Base-by-base conservation (phyloP, 2,329 filamentous ascomycete species). In the Fulvia fulva region DNA sequence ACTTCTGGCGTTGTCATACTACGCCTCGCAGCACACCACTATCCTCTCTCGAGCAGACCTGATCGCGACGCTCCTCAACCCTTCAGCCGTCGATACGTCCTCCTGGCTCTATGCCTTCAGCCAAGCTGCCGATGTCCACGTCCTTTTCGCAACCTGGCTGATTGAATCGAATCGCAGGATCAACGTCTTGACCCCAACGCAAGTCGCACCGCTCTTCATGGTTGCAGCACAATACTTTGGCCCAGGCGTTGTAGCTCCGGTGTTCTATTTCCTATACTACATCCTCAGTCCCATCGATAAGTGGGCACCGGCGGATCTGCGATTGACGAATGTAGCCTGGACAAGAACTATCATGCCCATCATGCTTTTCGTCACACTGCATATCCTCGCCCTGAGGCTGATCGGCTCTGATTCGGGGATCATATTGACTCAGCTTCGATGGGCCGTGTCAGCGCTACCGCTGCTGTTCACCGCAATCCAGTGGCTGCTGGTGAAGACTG, bases 261-360 rank as follows among this genome's bases (percentile, higher is more conserved):
- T 75, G 21, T 76, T 73, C 65, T 75, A 67, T 60, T 75, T 73
- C 60, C 60, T 75, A 34, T 71, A 75, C 55, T 76, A 74, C 51
- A 55, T 74, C 5, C 67, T 67, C 51, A 68, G 67, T 22, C 68
- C 71, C 6, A 59, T 73, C n/a, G 68, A 70, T 19, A 70, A 68
- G 6, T 75, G 71, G 56, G 62, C 68, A 1, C 66, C 70, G 3
- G 58, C 65, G 7, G 73, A 76, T 49, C 70, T 70, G 46, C 66
- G 74, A 28, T 55, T 75, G 19, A 68, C 68, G 3, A 65, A 69
- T 25, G 56, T 68, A 4, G 56, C 63, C 14, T 65, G 68, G 8
- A 68, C 67, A 5, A 65, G 65, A 43, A 68, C 68, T 2, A 63
- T 75, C 32, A 58, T 74, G 28, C 68, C 70, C 8, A 63, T 70